These are phyloP conservation scores for Neonectria hederae DNA, from an alignment of 2,329 filamentous ascomycete species.

Conservation along the genomic window DNA sequence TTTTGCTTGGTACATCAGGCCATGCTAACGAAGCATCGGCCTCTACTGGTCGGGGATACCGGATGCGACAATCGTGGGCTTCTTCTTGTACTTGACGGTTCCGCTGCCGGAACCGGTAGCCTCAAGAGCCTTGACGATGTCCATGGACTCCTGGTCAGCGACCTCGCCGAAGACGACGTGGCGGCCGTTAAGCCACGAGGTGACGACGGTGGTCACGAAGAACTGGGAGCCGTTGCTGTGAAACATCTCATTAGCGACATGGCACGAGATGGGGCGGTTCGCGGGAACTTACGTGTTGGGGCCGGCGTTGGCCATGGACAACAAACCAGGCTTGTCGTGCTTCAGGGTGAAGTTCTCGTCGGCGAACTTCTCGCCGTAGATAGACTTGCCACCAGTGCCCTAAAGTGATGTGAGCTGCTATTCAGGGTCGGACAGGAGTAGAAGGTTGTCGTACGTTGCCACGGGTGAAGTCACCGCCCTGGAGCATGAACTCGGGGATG, in stretches of 20 bases:
- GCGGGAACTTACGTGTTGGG: slow-evolving; percentile 79
- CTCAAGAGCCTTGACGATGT: slow-evolving; percentile 69
- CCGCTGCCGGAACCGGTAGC: slow-evolving; percentile 66
- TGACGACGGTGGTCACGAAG: slow-evolving; percentile 94
- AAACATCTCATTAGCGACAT: slow-evolving; percentile 46
- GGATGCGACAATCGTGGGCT: slow-evolving; percentile 65
- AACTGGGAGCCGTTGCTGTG: slow-evolving; percentile 96
- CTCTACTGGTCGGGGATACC: slow-evolving; percentile 53
- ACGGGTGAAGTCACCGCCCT: slow-evolving; percentile 95
- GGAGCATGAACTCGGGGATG: slow-evolving; percentile 94
- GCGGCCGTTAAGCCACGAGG: slow-evolving; percentile 83
- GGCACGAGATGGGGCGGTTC: background rate
- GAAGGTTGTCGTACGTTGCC: slow-evolving; percentile 74
- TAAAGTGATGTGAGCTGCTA: slow-evolving; percentile 49
- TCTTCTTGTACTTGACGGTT: slow-evolving; percentile 63
- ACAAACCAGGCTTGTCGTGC: slow-evolving; percentile 79
- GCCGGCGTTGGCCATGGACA: slow-evolving; percentile 96
- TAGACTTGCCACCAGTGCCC: slow-evolving; percentile 92
- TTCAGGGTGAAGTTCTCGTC: slow-evolving; percentile 89
- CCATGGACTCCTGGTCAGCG: slow-evolving; percentile 57
- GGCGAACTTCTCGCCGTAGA: slow-evolving; percentile 93
- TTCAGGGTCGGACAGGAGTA: background rate
- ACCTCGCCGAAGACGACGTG: slow-evolving; percentile 90
- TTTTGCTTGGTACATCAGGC: slow-evolving; percentile 16
- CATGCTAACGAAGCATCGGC: slow-evolving; percentile 45